phyloP scores from a whole-genome alignment of 768 basidiomycete species.

The Pholiota molesta region DNA sequence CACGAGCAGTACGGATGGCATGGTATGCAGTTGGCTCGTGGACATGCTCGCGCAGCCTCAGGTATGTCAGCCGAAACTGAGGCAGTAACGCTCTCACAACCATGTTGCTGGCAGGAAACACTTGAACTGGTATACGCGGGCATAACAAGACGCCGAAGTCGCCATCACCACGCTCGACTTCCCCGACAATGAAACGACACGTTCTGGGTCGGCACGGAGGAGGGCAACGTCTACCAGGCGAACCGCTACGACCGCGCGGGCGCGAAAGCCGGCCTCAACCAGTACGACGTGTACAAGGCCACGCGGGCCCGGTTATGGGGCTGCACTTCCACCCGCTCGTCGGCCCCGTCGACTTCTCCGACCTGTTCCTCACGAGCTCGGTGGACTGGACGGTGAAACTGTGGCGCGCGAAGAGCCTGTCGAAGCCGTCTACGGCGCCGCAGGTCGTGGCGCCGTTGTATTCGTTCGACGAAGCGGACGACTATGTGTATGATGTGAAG shows the following conservation, averaged over 20 bases:
- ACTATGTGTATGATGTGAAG: conserved; percentile 98
- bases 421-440: conserved; percentile 68
- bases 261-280: conserved; percentile 93
- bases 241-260: conserved; percentile 97
- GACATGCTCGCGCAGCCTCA: conserved; percentile 99
- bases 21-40: conserved; percentile 96
- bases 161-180: conserved; percentile 94
- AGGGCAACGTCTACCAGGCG: conserved; percentile 96
- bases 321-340: conserved; percentile 92
- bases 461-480: conserved; percentile 97
- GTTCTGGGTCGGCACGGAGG: conserved; percentile 98
- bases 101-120: conserved; percentile 67
- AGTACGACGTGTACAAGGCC: conserved; percentile 90
- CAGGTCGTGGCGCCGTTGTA: conserved; percentile 76
- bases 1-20: conserved; percentile 95
- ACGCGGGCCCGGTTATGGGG: conserved; percentile 92
- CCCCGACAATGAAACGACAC: conserved; percentile 96
- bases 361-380: conserved; percentile 89
- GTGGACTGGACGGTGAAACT: conserved; percentile 99
- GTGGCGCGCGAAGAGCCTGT: conserved; percentile 82
- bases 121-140: conserved; percentile 87
- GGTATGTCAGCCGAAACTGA: conserved; percentile 41
- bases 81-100: neutral
- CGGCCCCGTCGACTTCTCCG: conserved; percentile 93
- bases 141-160: conserved; percentile 98